Evolutionary conservation across 345 rosid species (phyloP), one percentile per base, ranked within the genome.

Genomic region (Lepidium didymum): DNA sequence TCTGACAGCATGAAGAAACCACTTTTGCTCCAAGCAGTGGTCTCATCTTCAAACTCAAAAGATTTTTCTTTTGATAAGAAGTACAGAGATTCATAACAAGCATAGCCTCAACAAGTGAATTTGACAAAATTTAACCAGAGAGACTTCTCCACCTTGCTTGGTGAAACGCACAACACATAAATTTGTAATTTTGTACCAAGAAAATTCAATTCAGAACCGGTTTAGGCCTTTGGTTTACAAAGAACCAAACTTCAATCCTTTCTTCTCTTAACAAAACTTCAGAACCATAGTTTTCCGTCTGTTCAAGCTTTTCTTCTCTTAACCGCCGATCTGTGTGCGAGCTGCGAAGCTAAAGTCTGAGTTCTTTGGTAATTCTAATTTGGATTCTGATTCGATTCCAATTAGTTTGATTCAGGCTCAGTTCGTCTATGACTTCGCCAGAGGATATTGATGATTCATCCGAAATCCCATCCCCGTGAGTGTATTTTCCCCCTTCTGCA

Each of bases 381-480:
- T 36, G 46, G 33, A 54, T 44, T 44, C 50, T 53, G 29, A 13
- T 56, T 8, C 25, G 35, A 21, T 3, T 56, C 25, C 46, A 4
- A 14, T 64, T 57, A 45, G 9, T 67, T 55, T 54, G 59, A 53
- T 68, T 41, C 41, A 68, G 69, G 59, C 55, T 18, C 21, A 5
- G 40, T 44, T 59, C 64, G 35, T 54, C 27, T 10, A 75, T 75
- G 78, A 65, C 60, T 46, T 75, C 78, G 9, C 14, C 59, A 3
- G 69, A 75, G 35, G 57, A 60, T 62, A 55, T 54, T 9, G 46
- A 19, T 46, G 25, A 68, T 46, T 10, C 69, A 67, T 68, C 74
- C 21, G 65, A 75, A 16, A 23, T 34, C 55, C 52, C 69, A 46
- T 54, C 74, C 2, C 16, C 74, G 78, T 75, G 59, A 3, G 74